Percentiles rank a stretch among this genome's conserved stretches.
Evolutionary conservation across 768 basidiomycete genomes (phyloP).

Genomic region (Mycena epipterygia): DNA sequence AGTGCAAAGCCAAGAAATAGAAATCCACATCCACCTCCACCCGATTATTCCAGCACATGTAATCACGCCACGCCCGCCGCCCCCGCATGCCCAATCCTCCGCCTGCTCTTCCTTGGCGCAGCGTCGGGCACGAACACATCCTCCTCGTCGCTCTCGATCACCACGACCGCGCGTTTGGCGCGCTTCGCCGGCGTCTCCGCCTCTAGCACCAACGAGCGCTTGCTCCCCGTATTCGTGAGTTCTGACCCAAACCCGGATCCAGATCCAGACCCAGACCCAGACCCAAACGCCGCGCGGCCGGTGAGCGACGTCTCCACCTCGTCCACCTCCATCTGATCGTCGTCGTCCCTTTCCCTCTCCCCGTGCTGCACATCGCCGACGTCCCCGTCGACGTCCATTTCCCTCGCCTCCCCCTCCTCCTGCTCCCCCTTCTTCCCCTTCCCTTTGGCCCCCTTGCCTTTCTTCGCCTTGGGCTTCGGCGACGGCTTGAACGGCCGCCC

Average conservation of each 20-base stretch:
- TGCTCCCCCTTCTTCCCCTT: conserved; percentile 43
- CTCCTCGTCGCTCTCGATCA: conserved; percentile 44
- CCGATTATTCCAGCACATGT: not conserved
- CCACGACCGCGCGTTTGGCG: conserved; percentile 45
- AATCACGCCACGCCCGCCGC: not conserved
- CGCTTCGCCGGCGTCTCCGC: conserved; percentile 42
- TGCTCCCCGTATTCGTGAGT: conserved; percentile 58
- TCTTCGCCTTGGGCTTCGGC: conserved; percentile 61
- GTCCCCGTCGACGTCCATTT: conserved; percentile 39
- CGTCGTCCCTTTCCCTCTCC: conserved; percentile 31
- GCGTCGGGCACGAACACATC: conserved; percentile 48
- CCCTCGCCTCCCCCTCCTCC: conserved; percentile 38
- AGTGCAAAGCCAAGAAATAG: not conserved
- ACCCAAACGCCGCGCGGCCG: conserved; percentile 34
- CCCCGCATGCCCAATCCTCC: conserved; percentile 28
- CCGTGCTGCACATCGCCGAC: conserved; percentile 42
- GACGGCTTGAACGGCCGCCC: conserved; percentile 70
- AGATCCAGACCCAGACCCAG: too few relatives aligned
- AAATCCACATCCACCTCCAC: not conserved
- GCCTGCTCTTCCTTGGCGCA: conserved; percentile 39
- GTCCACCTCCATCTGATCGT: conserved; percentile 37
- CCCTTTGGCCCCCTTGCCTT: conserved; percentile 45
- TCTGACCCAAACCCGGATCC: conserved; percentile 61
- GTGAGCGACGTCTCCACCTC: conserved; percentile 41
- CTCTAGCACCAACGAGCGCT: conserved; percentile 49